phyloP scores from a whole-genome alignment of 2,329 filamentous ascomycete genomes.

The Xylaria sp. region DNA sequence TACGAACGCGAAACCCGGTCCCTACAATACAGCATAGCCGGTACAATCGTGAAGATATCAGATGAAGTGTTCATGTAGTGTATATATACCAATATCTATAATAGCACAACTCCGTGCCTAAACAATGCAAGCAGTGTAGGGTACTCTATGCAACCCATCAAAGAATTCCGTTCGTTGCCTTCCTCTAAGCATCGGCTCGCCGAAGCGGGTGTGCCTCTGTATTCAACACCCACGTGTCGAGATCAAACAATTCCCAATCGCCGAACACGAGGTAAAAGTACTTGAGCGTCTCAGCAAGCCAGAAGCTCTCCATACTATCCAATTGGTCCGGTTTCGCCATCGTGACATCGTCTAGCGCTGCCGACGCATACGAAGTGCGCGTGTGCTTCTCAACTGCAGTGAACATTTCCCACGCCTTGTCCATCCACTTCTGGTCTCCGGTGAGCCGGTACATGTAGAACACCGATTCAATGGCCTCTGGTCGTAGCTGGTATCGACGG shows the following conservation, averaged over 20 bases:
- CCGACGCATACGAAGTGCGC: conserved; percentile 70
- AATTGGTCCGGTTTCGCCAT: conserved; percentile 45
- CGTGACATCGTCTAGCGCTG: conserved; percentile 74
- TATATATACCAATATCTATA: conserved; percentile 20
- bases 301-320: conserved; percentile 78
- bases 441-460: conserved; percentile 83
- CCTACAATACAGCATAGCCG: no score
- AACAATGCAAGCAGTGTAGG: neutral
- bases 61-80: neutral
- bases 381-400: conserved; percentile 70
- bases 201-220: conserved; percentile 66
- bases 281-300: conserved; percentile 75
- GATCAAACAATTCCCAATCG: conserved; percentile 66
- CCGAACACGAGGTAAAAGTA: conserved; percentile 74
- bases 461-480: conserved; percentile 83
- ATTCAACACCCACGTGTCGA: conserved; percentile 72
- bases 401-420: conserved; percentile 82
- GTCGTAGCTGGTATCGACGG: conserved; percentile 72
- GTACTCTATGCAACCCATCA: conserved; percentile 8
- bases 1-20: no score
- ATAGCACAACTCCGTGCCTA: conserved; percentile 4
- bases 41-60: neutral
- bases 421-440: conserved; percentile 71
- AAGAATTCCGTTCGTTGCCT: neutral
- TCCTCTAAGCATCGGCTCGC: conserved; percentile 48